Evolutionary conservation across 106 monocot genomes (phyloP).

Genomic region (Gastrodia elata): DNA sequence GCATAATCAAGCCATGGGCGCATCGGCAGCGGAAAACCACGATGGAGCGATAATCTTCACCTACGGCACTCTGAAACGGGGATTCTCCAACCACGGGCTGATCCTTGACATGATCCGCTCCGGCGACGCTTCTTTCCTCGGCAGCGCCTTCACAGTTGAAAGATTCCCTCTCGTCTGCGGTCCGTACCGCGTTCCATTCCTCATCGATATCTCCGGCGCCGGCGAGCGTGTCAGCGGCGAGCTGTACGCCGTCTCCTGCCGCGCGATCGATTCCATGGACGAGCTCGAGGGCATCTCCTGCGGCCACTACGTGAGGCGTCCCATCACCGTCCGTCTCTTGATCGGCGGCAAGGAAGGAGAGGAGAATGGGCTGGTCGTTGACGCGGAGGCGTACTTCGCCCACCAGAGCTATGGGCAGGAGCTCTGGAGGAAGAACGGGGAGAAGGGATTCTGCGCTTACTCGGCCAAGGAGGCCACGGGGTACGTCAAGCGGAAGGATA

Average conservation of each 20-base stretch:
- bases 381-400: constrained; percentile 66
- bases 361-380: constrained; percentile 9
- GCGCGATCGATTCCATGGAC: constrained; percentile 39
- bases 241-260: constrained; percentile 48
- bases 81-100: constrained; percentile 73
- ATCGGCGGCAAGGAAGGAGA: constrained; percentile 4
- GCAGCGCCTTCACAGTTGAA: constrained; percentile 25
- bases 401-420: constrained; percentile 53
- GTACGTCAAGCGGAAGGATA: constrained; percentile 65
- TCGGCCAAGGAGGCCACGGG: constrained; percentile 46
- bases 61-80: constrained; percentile 81
- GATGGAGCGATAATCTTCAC: constrained; percentile 50
- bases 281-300: constrained; percentile 58
- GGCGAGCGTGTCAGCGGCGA: constrained; percentile 52
- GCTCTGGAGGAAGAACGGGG: constrained; percentile 49
- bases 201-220: constrained; percentile 62
- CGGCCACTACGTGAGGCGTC: constrained; percentile 75
- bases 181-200: constrained; percentile 84
- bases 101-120: constrained; percentile 44
- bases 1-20: neutral
- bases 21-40: neutral
- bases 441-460: constrained; percentile 45
- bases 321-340: constrained; percentile 7
- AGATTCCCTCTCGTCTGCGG: constrained; percentile 73
- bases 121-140: constrained; percentile 55